These are phyloP conservation scores for Paramecium sexaurelia DNA, from an alignment of 73 alveolate species.

Conservation along the genomic window DNA sequence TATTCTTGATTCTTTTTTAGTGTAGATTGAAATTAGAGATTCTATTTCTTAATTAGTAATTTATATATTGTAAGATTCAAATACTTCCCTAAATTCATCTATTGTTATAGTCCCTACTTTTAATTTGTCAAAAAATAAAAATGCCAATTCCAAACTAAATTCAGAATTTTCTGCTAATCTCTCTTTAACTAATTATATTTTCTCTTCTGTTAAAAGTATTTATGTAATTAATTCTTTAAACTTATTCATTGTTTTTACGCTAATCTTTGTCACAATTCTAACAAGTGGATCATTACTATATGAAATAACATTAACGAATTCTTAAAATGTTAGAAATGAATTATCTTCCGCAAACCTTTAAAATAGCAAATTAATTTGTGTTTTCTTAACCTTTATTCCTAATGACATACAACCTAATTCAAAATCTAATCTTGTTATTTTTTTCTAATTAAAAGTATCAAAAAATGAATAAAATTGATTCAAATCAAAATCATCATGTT, in stretches of 20 bases:
- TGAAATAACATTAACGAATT: background rate
- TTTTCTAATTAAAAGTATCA: background rate
- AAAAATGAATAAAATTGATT: background rate
- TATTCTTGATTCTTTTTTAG: background rate
- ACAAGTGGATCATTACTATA: background rate
- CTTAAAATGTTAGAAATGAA: conserved; percentile 17
- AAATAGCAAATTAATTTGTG: background rate
- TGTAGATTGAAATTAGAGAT: background rate
- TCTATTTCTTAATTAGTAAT: conserved; percentile 33
- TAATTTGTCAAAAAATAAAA: conserved; percentile 15
- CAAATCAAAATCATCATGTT: conserved; percentile 8
- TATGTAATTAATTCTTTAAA: background rate
- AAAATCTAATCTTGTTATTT: conserved; percentile 18
- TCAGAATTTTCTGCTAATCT: conserved; percentile 26
- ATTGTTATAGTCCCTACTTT: conserved; percentile 32
- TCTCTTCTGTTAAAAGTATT: background rate
- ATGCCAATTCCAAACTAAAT: conserved; percentile 21
- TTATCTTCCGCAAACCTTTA: background rate
- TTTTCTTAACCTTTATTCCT: background rate
- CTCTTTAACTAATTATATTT: conserved; percentile 11
- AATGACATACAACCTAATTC: background rate
- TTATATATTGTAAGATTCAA: conserved; percentile 10
- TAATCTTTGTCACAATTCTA: background rate
- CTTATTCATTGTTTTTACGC: background rate
- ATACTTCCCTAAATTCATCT: conserved; percentile 49